Evolutionary conservation across 768 basidiomycete genomes (phyloP), one percentile per base, ranked within the genome.

Genomic region (Mycena metata): DNA sequence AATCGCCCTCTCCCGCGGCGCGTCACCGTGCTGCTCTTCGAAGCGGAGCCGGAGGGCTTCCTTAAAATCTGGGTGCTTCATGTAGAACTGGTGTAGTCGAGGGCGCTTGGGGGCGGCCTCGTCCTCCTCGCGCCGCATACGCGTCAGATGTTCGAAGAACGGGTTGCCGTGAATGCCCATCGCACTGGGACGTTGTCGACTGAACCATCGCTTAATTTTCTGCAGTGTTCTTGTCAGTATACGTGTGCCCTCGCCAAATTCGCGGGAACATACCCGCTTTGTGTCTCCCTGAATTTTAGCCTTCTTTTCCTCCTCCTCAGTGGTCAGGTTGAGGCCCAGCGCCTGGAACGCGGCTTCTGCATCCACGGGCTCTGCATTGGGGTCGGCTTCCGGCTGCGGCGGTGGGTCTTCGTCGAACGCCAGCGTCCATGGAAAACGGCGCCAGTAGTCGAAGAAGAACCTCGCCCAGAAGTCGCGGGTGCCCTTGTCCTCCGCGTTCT

Each of bases 161-260:
- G 63, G 63, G 39, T 58, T 66, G 23, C 30, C 13, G 24, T 55
- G 43, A 1, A 66, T 26, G 4, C n/a, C 30, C 49, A 51, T 59
- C 0, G 9, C 3, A n/a, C 26, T 30, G 2, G 56, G n/a, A 2
- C 58, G 56, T 17, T 66, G 56, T 0, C 64, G 41, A n/a, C 24
- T 39, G 15, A 45, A 60, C 64, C 64, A 60, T 0, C 15, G 3
- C 21, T 60, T 60, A 23, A 60, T 39, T 36, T 60, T 60, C 59
- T 50, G 41, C 8, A n/a, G 19, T 4, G 2, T 8, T n/a, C 7
- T 5, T 7, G 16, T 36, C 19, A 54, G 52, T 36, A 5, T 13
- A 3, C 33, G n/a, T n/a, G n/a, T n/a, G n/a, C n/a, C n/a, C n/a
- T n/a, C n/a, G n/a, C n/a, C n/a, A 17, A 54, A 2, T 3, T n/a